Base-by-base conservation (phyloP, 768 basidiomycete species). In the Suillus sp. region DNA sequence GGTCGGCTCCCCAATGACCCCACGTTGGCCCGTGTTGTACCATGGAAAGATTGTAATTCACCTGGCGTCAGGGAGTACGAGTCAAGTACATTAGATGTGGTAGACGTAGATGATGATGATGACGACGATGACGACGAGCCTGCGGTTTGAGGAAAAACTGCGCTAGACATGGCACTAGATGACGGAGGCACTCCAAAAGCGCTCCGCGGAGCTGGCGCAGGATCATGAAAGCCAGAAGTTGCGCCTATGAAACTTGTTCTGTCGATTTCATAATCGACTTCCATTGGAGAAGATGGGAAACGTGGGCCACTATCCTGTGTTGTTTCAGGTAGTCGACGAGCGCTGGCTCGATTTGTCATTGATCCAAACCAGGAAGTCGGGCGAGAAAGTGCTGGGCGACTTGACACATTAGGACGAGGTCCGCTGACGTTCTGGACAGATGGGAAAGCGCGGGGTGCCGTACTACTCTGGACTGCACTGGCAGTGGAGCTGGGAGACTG, bases 331-430 rank as follows among this genome's bases (percentile, higher is more conserved):
- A 27, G 38, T 27, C 56, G 38, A 27, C 56, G 56, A 40, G 56
- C 35, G 18, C 35, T 57, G 4, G 38, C 25, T 57, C 56, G 25
- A 57, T 38, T 40, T 18, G 56, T 57, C 56, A 57, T 55, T 37
- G 54, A 57, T 18, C 56, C 56, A 57, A 57, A 57, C 56, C 56
- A 57, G 22, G 56, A 57, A 57, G 56, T 57, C 27, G 56, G 56
- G 25, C 56, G 56, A 1, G 56, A 40, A 30, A 57, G 56, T 18
- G 38, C 38, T 57, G 34, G 56, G 56, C 56, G 56, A 30, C 6
- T 35, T 13, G 56, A 40, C 25, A 27, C 18, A 57, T 27, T 57
- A 30, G 37, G 56, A 40, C 56, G 56, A 40, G 18, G 56, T 40
- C 56, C 56, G 38, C 38, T 40, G 38, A 27, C 25, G 27, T 40